Base-by-base conservation (phyloP, 2,329 filamentous ascomycete genomes). In the Cladophialophora yegresii region DNA sequence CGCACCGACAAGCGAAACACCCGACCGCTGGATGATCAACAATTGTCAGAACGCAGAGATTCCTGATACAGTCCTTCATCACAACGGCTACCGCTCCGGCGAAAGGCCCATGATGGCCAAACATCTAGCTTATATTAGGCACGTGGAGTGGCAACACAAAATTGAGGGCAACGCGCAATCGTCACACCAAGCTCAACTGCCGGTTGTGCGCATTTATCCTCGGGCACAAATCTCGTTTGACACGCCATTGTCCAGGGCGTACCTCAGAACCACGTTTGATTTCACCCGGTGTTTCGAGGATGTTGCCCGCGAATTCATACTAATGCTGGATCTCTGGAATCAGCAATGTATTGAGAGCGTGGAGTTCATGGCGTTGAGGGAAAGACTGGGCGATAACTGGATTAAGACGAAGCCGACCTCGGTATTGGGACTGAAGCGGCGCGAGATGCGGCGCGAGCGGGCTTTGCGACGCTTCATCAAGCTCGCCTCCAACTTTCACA, bases 331-430 rank as follows among this genome's bases (percentile, higher is more conserved):
- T 50, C 47, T 50, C 47, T 50, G 47, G 47, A 50, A 50, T 16
- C 47, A 50, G 47, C 9, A 50, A 12, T 9, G 10, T 13, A 50
- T 50, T 28, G 47, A 50, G 23, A 28, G 20, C 22, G 20, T 50
- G 20, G 47, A 50, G 12, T 50, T 50, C 47, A 50, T 50, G 47
- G 47, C 22, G 10, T 50, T 50, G 47, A 50, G 13, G 3, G 20
- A 50, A 50, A 22, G 23, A 26, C 22, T 50, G 22, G 47, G 47
- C 22, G 47, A 50, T 4, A 28, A 16, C 9, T 50, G 47, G 47
- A 50, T 50, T 22, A 50, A 50, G 47, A 26, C 8, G 47, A 50
- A 50, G 47, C 47, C 47, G 22, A 50, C 20, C 47, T 50, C 47
- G 9, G 12, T 26, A 28, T 28, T 50, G 23, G 26, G 47, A 28